Evolutionary conservation across 805 yeast species (phyloP).

Genomic region (Ogataea salicorniae): DNA sequence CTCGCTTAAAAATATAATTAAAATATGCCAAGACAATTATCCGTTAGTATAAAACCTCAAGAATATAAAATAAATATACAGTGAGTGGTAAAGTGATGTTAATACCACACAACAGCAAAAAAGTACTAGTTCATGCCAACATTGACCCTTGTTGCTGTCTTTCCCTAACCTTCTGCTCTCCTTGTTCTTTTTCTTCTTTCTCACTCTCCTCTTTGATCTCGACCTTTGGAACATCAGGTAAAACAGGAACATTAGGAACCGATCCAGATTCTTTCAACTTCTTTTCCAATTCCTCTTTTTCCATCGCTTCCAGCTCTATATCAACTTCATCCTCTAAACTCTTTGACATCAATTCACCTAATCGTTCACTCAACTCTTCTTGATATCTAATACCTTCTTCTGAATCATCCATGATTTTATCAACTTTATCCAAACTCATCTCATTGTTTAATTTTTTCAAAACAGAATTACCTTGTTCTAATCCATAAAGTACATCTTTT

Average conservation of each 20-base stretch:
- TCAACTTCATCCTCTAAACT: constrained; percentile 60
- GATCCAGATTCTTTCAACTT: background rate
- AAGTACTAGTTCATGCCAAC: too few relatives aligned
- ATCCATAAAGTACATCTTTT: constrained; percentile 74
- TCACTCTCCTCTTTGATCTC: constrained; percentile 12
- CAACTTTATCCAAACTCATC: constrained; percentile 73
- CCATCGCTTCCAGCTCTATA: constrained; percentile 50
- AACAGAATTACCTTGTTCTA: constrained; percentile 74
- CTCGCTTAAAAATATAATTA: too few relatives aligned
- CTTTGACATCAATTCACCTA: constrained; percentile 39
- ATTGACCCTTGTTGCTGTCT: background rate
- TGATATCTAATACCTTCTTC: constrained; percentile 80
- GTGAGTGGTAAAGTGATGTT: too few relatives aligned
- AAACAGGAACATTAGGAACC: constrained; percentile 10
- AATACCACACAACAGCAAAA: too few relatives aligned
- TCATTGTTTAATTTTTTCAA: constrained; percentile 73
- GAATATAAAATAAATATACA: too few relatives aligned
- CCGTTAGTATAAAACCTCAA: too few relatives aligned
- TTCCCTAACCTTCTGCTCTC: background rate
- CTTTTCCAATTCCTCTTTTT: constrained; percentile 35
- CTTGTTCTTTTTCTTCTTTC: constrained; percentile 17
- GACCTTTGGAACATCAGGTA: constrained; percentile 23
- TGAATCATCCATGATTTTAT: constrained; percentile 74
- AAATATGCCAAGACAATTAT: too few relatives aligned
- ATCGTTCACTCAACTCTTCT: constrained; percentile 57